Percentiles rank a stretch among this genome's conserved stretches.
Conservation (phyloP, 2,329 filamentous ascomycete species). For the Sarocladiaceae sp. region DNA sequence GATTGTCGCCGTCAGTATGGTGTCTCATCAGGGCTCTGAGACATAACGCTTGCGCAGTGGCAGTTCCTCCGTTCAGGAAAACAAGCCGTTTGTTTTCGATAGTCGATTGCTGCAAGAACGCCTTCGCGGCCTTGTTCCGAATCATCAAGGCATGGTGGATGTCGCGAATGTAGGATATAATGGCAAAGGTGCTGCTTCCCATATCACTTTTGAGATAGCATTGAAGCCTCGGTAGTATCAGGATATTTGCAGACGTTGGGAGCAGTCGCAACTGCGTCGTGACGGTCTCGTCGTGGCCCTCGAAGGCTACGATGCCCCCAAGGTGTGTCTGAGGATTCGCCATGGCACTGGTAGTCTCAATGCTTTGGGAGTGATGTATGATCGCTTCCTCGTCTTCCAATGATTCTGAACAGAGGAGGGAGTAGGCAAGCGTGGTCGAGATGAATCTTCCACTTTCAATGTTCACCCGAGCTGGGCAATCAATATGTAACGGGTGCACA, state of each 20-base stretch:
- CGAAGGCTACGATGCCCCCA: conserved; percentile 54
- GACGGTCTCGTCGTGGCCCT: conserved; percentile 51
- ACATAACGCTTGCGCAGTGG: conserved; percentile 50
- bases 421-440: neutral
- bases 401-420: neutral
- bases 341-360: no score
- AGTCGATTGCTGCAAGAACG: conserved; percentile 46
- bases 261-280: conserved; percentile 57
- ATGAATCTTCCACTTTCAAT: no score
- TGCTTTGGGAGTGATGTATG: no score
- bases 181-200: conserved; percentile 16
- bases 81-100: conserved; percentile 48
- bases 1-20: conserved; percentile 43
- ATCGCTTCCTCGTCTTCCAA: neutral
- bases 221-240: conserved; percentile 51
- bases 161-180: conserved; percentile 34
- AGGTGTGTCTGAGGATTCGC: conserved; percentile 16
- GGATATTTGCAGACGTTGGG: conserved; percentile 53
- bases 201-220: conserved; percentile 33
- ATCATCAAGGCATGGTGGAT: conserved; percentile 46
- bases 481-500: neutral
- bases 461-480: neutral
- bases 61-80: conserved; percentile 57
- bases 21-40: conserved; percentile 50
- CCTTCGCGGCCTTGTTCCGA: conserved; percentile 43